Evolutionary conservation across 2,329 filamentous ascomycete genomes (phyloP).

Genomic region (Scytalidium lignicola): DNA sequence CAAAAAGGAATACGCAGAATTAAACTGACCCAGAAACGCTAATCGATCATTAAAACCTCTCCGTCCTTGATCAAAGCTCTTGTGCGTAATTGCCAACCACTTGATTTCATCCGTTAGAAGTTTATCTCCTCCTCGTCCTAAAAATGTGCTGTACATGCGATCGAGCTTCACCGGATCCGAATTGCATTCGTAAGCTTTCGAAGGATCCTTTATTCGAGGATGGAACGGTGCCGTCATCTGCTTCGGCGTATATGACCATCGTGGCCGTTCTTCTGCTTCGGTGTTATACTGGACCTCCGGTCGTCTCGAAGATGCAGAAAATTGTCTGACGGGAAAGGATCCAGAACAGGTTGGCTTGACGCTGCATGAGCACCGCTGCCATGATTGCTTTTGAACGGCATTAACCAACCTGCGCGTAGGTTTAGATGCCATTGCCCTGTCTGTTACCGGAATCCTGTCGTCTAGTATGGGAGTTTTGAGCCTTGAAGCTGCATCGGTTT

Average conservation of each 20-base stretch:
- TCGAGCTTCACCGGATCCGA: slow-evolving; percentile 69
- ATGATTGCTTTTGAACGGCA: slow-evolving; percentile 26
- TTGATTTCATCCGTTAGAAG: slow-evolving; percentile 86
- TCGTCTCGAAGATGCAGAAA: slow-evolving; percentile 20
- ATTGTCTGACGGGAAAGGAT: slow-evolving; percentile 14
- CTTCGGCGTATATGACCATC: slow-evolving; percentile 68
- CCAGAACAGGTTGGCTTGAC: slow-evolving; percentile 12
- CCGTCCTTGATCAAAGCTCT: slow-evolving; percentile 94
- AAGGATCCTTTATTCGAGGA: slow-evolving; percentile 49
- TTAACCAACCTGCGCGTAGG: slow-evolving; percentile 35
- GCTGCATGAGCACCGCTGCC: slow-evolving; percentile 21
- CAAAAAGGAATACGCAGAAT: neutral
- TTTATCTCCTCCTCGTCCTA: slow-evolving; percentile 67
- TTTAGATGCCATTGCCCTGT: slow-evolving; percentile 40
- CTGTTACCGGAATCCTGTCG: neutral
- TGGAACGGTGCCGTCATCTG: slow-evolving; percentile 66
- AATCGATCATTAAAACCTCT: slow-evolving; percentile 92
- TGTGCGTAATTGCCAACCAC: slow-evolving; percentile 95
- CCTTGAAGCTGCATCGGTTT: neutral
- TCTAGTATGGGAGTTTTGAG: neutral
- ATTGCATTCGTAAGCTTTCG: slow-evolving; percentile 64
- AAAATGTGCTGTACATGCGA: slow-evolving; percentile 67
- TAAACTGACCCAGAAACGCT: slow-evolving; percentile 71
- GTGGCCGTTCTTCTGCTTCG: slow-evolving; percentile 39
- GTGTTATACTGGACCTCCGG: slow-evolving; percentile 26